Evolutionary conservation across 352 stramenopile species (phyloP), one percentile per base, ranked within the genome.

Genomic region (Pythium oligandrum): DNA sequence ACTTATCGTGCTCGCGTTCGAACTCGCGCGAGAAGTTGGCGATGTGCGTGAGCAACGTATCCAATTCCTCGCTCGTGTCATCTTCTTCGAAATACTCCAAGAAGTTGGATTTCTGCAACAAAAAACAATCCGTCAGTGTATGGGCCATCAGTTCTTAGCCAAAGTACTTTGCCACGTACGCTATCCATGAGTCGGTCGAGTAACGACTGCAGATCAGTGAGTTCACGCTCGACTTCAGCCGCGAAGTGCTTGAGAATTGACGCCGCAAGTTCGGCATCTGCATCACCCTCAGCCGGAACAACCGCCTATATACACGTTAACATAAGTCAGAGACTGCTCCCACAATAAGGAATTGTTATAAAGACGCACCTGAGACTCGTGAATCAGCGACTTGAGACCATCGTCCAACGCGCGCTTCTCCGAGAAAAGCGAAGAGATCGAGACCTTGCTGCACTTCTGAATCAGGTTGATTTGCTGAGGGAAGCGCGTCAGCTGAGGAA

Each of bases 41-140:
- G 48, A 93, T 86, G 55, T 88, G 69, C 26, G 68, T 69, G 6
- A 91, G 68, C 48, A 93, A 46, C 48, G 88, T 75, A 48, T 93
- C 78, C 43, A 93, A 53, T 52, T 90, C 78, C 45, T 93, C 82
- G 34, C 81, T 72, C 2, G 76, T 87, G 26, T 87, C 83, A 50
- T 91, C 76, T 55, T 93, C 83, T 61, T 90, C 83, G 53, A 93
- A 90, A 55, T 91, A 91, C 51, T 89, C 71, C 7, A 93, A 64
- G 52, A 91, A 91, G 10, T 75, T 67, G 6, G 61, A 57, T 80
- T 91, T 93, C 80, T 91, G 53, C 36, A 48, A 38, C 17, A 40
- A 17, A 10, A 35, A 53, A 40, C 31, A 35, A 38, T 36, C 10
- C 48, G 10, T 4, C 17, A 40, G 9, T n/a, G 38, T 35, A 48